Evolutionary conservation across 2,329 filamentous ascomycete genomes (phyloP).

Genomic region (Fusarium mangiferae): DNA sequence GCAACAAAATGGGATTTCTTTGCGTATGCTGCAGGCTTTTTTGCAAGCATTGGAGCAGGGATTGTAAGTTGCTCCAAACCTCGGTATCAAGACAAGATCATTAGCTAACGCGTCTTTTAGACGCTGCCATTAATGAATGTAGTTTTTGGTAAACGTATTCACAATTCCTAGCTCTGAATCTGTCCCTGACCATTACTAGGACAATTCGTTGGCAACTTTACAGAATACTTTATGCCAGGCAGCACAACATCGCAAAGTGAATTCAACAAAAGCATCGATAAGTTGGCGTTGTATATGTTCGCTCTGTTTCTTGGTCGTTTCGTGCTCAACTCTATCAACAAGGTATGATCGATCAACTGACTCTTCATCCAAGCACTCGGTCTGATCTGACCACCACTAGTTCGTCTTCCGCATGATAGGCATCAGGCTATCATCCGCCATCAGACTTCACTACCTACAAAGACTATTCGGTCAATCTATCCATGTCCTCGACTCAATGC

Average conservation of each 20-base stretch:
- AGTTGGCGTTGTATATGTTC: constrained; percentile 71
- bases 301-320: constrained; percentile 76
- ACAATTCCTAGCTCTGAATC: no score
- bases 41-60: constrained; percentile 64
- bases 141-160: constrained; percentile 58
- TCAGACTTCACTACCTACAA: constrained; percentile 72
- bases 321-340: constrained; percentile 69
- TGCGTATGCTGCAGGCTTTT: constrained; percentile 57
- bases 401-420: constrained; percentile 71
- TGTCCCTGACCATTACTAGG: constrained; percentile 43
- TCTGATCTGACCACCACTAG: constrained; percentile 21
- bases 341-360: constrained; percentile 48
- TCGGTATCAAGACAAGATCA: neutral
- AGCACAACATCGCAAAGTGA: constrained; percentile 47
- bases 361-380: neutral
- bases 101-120: neutral
- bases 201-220: constrained; percentile 61
- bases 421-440: constrained; percentile 68
- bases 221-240: constrained; percentile 50
- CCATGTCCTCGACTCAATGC: constrained; percentile 74
- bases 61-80: constrained; percentile 33
- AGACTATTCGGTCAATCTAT: constrained; percentile 73
- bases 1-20: constrained; percentile 63
- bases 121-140: constrained; percentile 70
- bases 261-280: constrained; percentile 57